Base-by-base conservation (phyloP, 495 filamentous ascomycete species). In the Bacidia rubella region DNA sequence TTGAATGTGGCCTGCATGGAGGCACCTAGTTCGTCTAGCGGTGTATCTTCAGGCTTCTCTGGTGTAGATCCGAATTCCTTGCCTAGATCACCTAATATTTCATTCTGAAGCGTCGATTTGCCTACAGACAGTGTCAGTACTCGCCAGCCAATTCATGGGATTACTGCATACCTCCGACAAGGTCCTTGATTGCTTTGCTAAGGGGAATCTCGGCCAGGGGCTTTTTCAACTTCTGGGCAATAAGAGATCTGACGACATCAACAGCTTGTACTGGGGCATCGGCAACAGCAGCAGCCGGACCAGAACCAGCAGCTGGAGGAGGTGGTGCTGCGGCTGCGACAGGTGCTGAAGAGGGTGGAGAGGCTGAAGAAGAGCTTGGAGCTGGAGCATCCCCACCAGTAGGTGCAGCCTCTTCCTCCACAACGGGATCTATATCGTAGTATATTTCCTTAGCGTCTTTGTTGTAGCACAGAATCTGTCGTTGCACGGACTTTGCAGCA, bases 211-310 rank as follows among this genome's bases (percentile, higher is more conserved):
- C 92, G 24, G 80, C 60, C 47, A 95, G 66, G 11, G 83, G 72
- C 73, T 99, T 99, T 79, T 97, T 99, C 56, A 99, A 72, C 69
- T 99, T 99, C 69, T 99, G 92, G n/a, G 92, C 92, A 55, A 99
- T 85, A 55, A 99, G 68, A 19, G 89, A 76, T 64, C 92, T 76
- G 45, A 99, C 79, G 49, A 98, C 81, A 60, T 98, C 92, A 3
- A 92, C 76, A 0, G 92, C 92, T 48, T 81, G 78, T 11, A 98
- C 82, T 2, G 87, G 90, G 3, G 70, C 82, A 73, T 98, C 92
- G 22, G 86, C 80, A 20, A 98, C 81, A 57, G 85, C 76, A 12
- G 83, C 86, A 24, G 87, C 93, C n/a, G 93, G 92, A 15, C 92
- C 92, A 26, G 87, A 78, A 63, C 81, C 82, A 17, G 86, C 73